Percentiles rank a stretch among this genome's conserved stretches.
These are phyloP conservation scores for Pseudocercospora ulei DNA, from an alignment of 2,329 filamentous ascomycete genomes.

Conservation along the genomic window DNA sequence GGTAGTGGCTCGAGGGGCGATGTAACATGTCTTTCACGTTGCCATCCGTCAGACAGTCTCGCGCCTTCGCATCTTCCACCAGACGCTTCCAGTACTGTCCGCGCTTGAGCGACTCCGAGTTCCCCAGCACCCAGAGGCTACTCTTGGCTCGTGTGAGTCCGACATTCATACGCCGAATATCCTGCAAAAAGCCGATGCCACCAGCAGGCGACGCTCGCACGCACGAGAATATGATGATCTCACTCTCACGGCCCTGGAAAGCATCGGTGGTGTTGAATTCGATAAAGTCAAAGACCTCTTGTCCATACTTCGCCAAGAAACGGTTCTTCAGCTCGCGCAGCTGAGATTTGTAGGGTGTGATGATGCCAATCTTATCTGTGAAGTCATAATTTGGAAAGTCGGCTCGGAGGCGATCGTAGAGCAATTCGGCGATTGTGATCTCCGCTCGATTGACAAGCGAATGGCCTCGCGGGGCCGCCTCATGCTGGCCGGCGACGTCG, in stretches of 20 bases:
- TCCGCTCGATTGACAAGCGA: constrained; percentile 86
- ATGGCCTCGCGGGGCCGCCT: constrained; percentile 69
- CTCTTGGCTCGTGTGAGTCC: constrained; percentile 93
- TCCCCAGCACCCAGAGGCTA: constrained; percentile 90
- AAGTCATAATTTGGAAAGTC: constrained; percentile 59
- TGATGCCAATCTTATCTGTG: constrained; percentile 68
- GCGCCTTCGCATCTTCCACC: constrained; percentile 66
- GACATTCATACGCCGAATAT: constrained; percentile 98
- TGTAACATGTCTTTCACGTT: constrained; percentile 49
- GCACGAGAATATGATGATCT: constrained; percentile 98
- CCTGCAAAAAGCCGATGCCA: constrained; percentile 96
- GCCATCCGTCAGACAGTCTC: constrained; percentile 67
- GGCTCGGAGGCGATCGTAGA: constrained; percentile 67
- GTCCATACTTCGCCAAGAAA: constrained; percentile 64
- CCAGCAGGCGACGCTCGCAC: constrained; percentile 83
- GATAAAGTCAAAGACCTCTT: constrained; percentile 63
- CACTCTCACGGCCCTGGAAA: constrained; percentile 91
- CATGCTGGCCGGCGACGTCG: constrained; percentile 81
- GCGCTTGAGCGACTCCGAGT: constrained; percentile 73
- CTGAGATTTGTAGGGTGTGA: constrained; percentile 96
- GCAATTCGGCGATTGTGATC: constrained; percentile 70
- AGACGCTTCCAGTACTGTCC: constrained; percentile 86
- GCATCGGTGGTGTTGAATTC: constrained; percentile 99
- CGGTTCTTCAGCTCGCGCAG: constrained; percentile 65
- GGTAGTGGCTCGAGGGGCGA: constrained; percentile 42